Percentiles rank a stretch among this genome's conserved stretches.
phyloP scores from a whole-genome alignment of 2,329 filamentous ascomycete genomes.

The Neobulgaria alba region DNA sequence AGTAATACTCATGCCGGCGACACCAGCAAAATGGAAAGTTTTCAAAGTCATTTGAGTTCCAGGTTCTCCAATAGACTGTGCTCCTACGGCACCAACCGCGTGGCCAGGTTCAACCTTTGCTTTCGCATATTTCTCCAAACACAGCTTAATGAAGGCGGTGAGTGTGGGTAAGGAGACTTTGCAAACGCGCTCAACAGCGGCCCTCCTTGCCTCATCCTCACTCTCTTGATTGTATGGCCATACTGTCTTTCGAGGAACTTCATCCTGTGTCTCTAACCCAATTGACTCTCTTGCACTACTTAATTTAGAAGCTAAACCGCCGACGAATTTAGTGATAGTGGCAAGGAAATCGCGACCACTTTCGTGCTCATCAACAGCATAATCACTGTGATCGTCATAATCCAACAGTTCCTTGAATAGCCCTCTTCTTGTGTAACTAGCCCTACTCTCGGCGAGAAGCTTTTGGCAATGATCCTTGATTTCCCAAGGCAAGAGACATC shows the following conservation, averaged over 20 bases:
- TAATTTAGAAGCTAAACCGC: slow-evolving; percentile 53
- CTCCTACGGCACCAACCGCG: slow-evolving; percentile 90
- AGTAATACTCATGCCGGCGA: slow-evolving; percentile 98
- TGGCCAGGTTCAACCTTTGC: slow-evolving; percentile 91
- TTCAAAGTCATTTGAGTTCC: slow-evolving; percentile 99
- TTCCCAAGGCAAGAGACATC: slow-evolving; percentile 63
- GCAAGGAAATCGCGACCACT: slow-evolving; percentile 75
- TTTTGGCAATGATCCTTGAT: slow-evolving; percentile 60
- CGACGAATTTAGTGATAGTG: slow-evolving; percentile 66
- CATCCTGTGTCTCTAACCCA: slow-evolving; percentile 39
- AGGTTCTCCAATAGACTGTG: slow-evolving; percentile 95
- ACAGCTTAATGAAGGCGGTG: slow-evolving; percentile 67
- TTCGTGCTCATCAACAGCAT: slow-evolving; percentile 69
- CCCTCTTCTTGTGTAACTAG: slow-evolving; percentile 51
- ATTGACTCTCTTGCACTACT: slow-evolving; percentile 42
- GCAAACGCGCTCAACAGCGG: slow-evolving; percentile 57
- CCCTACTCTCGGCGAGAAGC: slow-evolving; percentile 59
- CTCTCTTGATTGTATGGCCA: slow-evolving; percentile 24
- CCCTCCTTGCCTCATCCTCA: slow-evolving; percentile 23
- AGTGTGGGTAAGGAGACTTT: slow-evolving; percentile 75
- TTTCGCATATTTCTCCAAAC: slow-evolving; percentile 81
- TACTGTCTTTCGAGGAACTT: slow-evolving; percentile 27
- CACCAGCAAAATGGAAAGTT: slow-evolving; percentile 99
- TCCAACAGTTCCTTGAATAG: slow-evolving; percentile 55
- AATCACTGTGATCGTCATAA: slow-evolving; percentile 62